Conservation (phyloP, 2,329 filamentous ascomycete species). For the Curvularia verruculosa region DNA sequence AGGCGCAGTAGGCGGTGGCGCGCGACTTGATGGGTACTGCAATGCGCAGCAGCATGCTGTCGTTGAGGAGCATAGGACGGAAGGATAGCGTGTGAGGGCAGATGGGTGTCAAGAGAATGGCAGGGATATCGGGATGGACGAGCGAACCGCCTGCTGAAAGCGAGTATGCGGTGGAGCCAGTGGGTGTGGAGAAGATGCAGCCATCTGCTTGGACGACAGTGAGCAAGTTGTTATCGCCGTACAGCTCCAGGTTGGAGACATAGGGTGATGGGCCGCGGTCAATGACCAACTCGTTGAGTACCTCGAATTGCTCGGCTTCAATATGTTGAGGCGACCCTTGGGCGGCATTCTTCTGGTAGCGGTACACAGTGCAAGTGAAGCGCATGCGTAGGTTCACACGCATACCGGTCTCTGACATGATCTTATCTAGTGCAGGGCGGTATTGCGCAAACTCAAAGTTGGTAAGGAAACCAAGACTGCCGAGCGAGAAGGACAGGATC, state of each 20-base stretch:
- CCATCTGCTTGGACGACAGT: conserved; percentile 97
- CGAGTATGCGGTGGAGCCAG: conserved; percentile 88
- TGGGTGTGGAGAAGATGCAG: conserved; percentile 96
- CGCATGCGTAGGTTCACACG: conserved; percentile 97
- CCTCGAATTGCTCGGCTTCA: conserved; percentile 95
- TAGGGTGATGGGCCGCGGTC: conserved; percentile 96
- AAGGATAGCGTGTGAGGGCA: conserved; percentile 97
- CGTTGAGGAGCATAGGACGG: conserved; percentile 95
- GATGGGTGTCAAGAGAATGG: conserved; percentile 94
- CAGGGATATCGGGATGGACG: conserved; percentile 95
- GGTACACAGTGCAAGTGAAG: conserved; percentile 97
- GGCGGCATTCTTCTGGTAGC: conserved; percentile 57
- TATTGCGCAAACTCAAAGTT: conserved; percentile 88
- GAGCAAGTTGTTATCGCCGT: conserved; percentile 91
- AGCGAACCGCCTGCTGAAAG: conserved; percentile 94
- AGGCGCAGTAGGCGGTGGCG: conserved; percentile 93
- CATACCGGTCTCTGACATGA: conserved; percentile 97
- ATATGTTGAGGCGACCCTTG: conserved; percentile 67
- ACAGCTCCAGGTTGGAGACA: conserved; percentile 94
- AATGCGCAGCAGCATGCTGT: conserved; percentile 90
- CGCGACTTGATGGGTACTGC: conserved; percentile 83
- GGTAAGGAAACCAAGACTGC: conserved; percentile 85
- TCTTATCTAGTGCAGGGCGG: conserved; percentile 80
- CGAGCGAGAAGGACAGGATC: conserved; percentile 82
- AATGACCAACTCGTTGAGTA: conserved; percentile 97